These are phyloP conservation scores for Areca catechu DNA, from an alignment of 176 grass and related monocot genomes.

Conservation along the genomic window DNA sequence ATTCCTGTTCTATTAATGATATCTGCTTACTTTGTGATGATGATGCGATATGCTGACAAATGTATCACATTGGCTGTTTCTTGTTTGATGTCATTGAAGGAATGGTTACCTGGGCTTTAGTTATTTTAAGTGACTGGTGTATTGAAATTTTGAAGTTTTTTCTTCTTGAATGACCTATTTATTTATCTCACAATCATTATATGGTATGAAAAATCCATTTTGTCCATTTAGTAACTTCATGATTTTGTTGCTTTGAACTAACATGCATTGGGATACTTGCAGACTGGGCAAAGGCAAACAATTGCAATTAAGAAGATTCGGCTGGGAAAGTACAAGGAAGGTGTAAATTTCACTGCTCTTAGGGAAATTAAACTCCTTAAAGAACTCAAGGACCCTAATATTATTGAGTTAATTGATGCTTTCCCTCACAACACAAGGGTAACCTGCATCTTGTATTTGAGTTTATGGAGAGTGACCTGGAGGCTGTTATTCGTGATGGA, in stretches of 20 bases:
- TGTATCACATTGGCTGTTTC: too few species aligned
- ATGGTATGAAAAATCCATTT: too few species aligned
- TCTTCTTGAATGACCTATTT: too few species aligned
- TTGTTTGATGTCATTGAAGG: too few species aligned
- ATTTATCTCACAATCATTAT: too few species aligned
- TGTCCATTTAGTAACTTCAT: not conserved
- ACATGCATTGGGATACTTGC: constrained; percentile 26
- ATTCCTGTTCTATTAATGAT: too few species aligned
- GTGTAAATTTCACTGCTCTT: constrained; percentile 90
- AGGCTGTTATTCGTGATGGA: constrained; percentile 87
- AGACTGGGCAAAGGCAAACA: constrained; percentile 79
- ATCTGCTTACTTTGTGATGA: too few species aligned
- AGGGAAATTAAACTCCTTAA: constrained; percentile 98
- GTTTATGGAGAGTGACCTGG: constrained; percentile 96
- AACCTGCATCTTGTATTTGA: constrained; percentile 95
- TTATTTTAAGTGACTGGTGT: too few species aligned
- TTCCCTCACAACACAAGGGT: constrained; percentile 92
- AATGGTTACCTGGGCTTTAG: too few species aligned
- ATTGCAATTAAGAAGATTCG: constrained; percentile 93
- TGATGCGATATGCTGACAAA: too few species aligned
- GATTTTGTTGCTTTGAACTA: constrained; percentile 1
- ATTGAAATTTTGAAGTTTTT: too few species aligned
- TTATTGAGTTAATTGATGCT: constrained; percentile 86
- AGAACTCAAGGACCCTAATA: constrained; percentile 88
- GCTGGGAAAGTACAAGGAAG: constrained; percentile 89